A percentile compares a stretch with the other conserved stretches of the same genome.
Evolutionary conservation across 371 early-diverging fungal species (phyloP).

Genomic region (Mortierella sp.): DNA sequence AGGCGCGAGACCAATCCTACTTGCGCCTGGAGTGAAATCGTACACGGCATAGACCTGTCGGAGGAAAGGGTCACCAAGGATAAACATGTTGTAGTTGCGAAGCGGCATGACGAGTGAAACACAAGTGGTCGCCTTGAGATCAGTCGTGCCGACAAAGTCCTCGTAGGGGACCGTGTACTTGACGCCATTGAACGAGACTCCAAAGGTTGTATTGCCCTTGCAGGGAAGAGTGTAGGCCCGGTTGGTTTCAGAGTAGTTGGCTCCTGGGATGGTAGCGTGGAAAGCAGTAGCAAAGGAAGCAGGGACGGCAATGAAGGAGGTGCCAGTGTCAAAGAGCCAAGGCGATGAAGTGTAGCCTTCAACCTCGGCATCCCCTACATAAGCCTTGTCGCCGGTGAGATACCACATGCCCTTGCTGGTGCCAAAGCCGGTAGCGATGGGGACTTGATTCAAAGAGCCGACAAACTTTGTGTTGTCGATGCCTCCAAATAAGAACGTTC

Average conservation of each 20-base stretch:
- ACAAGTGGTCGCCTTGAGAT: conserved; percentile 17
- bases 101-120: conserved; percentile 53
- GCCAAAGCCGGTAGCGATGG: conserved; percentile 28
- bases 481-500: conserved; percentile 56
- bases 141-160: conserved; percentile 34
- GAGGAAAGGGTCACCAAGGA: conserved; percentile 54
- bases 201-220: conserved; percentile 46
- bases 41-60: conserved; percentile 54
- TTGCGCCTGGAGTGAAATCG: conserved; percentile 52
- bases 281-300: conserved; percentile 45
- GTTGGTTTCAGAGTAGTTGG: conserved; percentile 23
- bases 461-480: conserved; percentile 44
- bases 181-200: conserved; percentile 40
- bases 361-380: conserved; percentile 20
- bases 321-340: conserved; percentile 57
- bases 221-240: conserved; percentile 45
- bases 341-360: conserved; percentile 42
- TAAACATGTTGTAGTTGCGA: conserved; percentile 49
- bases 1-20: conserved; percentile 46
- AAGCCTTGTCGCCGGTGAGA: conserved; percentile 42
- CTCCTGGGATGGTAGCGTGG: conserved; percentile 39
- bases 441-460: conserved; percentile 43
- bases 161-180: conserved; percentile 45
- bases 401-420: conserved; percentile 50
- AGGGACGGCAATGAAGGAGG: conserved; percentile 58